Conservation (phyloP, 129 eudicot genomes). For the Pseudognaphalium luteoalbum region DNA sequence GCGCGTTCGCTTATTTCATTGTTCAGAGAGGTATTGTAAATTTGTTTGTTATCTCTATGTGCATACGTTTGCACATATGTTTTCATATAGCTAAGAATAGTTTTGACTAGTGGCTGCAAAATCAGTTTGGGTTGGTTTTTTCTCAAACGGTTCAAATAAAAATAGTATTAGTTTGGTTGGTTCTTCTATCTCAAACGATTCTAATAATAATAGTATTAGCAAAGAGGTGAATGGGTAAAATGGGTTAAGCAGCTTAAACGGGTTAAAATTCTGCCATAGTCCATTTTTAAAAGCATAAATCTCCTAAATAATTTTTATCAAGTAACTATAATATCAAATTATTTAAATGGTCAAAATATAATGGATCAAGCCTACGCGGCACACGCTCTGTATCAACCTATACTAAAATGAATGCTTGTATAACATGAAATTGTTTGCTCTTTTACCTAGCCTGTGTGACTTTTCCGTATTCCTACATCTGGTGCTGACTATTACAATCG, state of each 20-base stretch:
- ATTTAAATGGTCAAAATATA: background rate
- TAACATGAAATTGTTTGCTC: background rate
- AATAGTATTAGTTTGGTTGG: background rate
- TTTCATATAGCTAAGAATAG: background rate
- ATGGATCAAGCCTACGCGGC: background rate
- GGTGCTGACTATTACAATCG: constrained; percentile 7
- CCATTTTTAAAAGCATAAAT: background rate
- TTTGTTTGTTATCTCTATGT: constrained; percentile 11
- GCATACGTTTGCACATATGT: background rate
- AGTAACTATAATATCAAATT: background rate
- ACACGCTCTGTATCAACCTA: no score
- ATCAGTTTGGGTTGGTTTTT: background rate
- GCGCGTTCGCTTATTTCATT: constrained; percentile 90
- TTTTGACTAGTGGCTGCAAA: background rate
- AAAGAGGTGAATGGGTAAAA: constrained; percentile 2
- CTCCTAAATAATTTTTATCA: background rate
- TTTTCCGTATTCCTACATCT: background rate
- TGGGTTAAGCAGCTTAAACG: background rate
- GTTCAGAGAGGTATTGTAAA: constrained; percentile 74
- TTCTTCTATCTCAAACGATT: background rate
- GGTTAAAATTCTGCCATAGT: background rate
- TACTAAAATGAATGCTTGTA: background rate
- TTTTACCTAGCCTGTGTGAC: background rate
- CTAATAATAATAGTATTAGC: background rate
- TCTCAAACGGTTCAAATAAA: background rate